Base-by-base conservation (phyloP, 306 rosid species). In the Gynostemma pentaphyllum region DNA sequence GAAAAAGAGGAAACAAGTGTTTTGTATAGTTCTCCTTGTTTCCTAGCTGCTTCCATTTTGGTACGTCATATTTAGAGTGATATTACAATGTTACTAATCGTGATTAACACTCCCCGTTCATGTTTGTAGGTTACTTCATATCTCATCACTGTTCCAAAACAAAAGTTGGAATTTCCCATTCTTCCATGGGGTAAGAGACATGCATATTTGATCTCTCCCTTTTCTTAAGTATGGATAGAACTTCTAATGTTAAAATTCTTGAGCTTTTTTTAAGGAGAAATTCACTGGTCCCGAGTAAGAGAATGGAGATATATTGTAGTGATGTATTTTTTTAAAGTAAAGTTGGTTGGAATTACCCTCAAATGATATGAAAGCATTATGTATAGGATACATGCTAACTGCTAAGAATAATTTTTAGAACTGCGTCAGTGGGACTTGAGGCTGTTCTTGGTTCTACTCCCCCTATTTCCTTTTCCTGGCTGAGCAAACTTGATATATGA, bases 21-120 rank as follows among this genome's bases (percentile, higher is more conserved):
- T 49, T 83, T 77, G 48, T 80, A 63, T 57, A 70, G 72, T 59
- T 77, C 85, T 75, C 85, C 91, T 68, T 50, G 15, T 40, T 80
- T 77, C 53, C 81, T 88, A 14, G 95, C 98, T 72, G 95, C 95
- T 53, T 82, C 96, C 56, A 45, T 84, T 72, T 75, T 91, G 95
- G 98, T 80, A 77, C 41, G 68, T 68, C 63, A 12, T 19, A 18
- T 24, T 36, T 19, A 42, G 64, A 21, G 16, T 59, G 46, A 59
- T 13, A 59, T 36, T 12, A 21, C 27, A 32, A 34, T 1, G 45
- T 18, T 32, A 30, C 63, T 32, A 56, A 56, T 18, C 19, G 34
- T 56, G 27, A 34, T 32, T 18, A 32, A 56, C 46, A 34, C 24
- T 14, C 21, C 47, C 47, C 11, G 5, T 5, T 10, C 19, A 59